phyloP scores from a whole-genome alignment of 163 green algal species.

The Volvox carteri region DNA sequence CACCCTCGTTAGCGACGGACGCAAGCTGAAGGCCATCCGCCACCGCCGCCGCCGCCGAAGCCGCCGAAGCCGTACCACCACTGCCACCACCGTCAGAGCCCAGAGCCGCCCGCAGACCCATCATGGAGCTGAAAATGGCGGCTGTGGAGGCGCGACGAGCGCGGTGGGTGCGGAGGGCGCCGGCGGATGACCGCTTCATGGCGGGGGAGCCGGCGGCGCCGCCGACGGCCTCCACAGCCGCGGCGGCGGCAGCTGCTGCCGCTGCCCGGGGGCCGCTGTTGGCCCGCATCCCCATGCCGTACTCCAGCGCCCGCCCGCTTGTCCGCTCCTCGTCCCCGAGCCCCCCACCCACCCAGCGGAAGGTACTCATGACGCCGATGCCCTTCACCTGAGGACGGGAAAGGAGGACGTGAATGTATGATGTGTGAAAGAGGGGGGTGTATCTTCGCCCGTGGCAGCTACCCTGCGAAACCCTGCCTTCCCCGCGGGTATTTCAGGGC shows the following conservation, averaged over 20 bases:
- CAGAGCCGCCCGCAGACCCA: no score
- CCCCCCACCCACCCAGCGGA: not conserved
- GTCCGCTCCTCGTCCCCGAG: not conserved
- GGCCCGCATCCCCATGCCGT: not conserved
- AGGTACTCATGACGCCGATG: conserved; percentile 17
- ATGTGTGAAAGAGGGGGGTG: not conserved
- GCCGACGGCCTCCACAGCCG: not conserved
- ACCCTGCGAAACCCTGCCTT: not conserved
- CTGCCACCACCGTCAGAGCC: no score
- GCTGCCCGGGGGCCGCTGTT: not conserved
- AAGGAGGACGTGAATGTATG: not conserved
- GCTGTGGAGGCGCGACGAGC: not conserved
- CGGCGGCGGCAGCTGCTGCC: not conserved
- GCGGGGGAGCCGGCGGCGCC: not conserved
- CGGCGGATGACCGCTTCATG: not conserved
- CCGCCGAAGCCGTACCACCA: not conserved
- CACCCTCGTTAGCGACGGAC: not conserved
- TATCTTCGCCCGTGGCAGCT: not conserved
- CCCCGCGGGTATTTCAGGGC: not conserved
- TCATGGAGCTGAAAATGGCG: not conserved
- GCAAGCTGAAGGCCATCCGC: not conserved
- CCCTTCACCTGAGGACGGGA: conserved; percentile 20
- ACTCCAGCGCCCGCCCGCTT: not conserved
- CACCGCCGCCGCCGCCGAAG: not conserved
- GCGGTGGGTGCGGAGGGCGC: not conserved